Percentiles rank a stretch among this genome's conserved stretches.
Evolutionary conservation across 306 rosid genomes (phyloP).

Genomic region (Pterocarpus macrocarpus): DNA sequence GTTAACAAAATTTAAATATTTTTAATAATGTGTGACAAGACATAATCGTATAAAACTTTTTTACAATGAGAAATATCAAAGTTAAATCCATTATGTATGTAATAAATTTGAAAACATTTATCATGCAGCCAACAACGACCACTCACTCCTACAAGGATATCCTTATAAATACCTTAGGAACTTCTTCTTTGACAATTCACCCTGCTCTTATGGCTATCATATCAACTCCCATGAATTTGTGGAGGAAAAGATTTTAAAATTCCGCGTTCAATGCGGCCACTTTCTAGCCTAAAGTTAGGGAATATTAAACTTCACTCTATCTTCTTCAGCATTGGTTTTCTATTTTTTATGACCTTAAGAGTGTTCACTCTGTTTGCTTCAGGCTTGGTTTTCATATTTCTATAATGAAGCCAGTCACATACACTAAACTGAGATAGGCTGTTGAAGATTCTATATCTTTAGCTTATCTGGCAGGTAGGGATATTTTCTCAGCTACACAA

Average conservation of each 20-base stretch:
- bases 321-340: not conserved
- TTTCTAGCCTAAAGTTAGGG: constrained; percentile 18
- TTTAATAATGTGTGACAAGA: too few species aligned
- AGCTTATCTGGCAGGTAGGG: not conserved
- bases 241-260: not conserved
- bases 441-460: constrained; percentile 24
- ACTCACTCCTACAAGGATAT: not conserved
- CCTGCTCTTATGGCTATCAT: not conserved
- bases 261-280: constrained; percentile 4
- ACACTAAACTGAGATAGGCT: not conserved
- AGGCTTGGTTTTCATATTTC: constrained; percentile 1
- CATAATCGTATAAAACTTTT: too few species aligned
- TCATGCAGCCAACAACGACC: not conserved
- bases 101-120: too few species aligned
- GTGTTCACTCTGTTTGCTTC: not conserved
- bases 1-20: too few species aligned
- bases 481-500: not conserved
- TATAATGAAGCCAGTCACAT: not conserved
- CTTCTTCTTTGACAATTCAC: not conserved
- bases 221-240: not conserved
- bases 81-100: too few species aligned
- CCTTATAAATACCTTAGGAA: not conserved
- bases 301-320: constrained; percentile 12
- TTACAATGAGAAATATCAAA: too few species aligned
- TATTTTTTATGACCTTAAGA: not conserved